These are phyloP conservation scores for Auricularia sp. DNA, from an alignment of 768 basidiomycete genomes.

Conservation along the genomic window DNA sequence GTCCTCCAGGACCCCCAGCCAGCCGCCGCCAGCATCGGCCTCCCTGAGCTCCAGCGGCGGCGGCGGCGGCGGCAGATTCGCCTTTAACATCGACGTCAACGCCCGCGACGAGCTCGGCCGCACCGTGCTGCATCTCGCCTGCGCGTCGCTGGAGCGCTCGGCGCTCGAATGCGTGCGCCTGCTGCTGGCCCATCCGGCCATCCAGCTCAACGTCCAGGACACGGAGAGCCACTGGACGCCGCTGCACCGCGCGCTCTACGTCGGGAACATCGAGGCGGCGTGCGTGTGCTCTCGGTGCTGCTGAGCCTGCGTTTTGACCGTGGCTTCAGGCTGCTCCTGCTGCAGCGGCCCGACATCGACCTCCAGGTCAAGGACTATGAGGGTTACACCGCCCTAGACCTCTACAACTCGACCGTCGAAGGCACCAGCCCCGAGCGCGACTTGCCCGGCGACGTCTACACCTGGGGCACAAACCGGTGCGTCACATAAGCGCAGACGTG, in stretches of 20 bases:
- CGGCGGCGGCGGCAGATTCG: conserved; percentile 18
- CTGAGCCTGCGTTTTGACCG: neutral
- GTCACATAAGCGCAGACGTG: neutral
- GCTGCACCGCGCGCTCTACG: conserved; percentile 77
- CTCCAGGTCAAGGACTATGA: conserved; percentile 66
- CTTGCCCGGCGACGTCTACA: conserved; percentile 52
- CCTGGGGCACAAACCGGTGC: conserved; percentile 80
- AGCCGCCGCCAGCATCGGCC: conserved; percentile 13
- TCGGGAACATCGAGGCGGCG: conserved; percentile 64
- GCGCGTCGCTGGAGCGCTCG: conserved; percentile 46
- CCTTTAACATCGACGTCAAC: conserved; percentile 47
- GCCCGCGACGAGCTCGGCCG: conserved; percentile 60
- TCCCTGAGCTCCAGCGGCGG: conserved; percentile 31
- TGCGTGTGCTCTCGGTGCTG: conserved; percentile 24
- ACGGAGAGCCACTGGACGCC: conserved; percentile 85
- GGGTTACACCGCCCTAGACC: conserved; percentile 83
- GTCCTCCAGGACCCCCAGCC: conserved; percentile 29
- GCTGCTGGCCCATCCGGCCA: conserved; percentile 60
- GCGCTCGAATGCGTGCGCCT: conserved; percentile 68
- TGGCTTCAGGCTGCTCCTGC: conserved; percentile 50
- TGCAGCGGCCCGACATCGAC: conserved; percentile 69
- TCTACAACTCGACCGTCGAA: conserved; percentile 83
- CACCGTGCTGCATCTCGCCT: conserved; percentile 76
- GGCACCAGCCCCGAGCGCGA: conserved; percentile 46
- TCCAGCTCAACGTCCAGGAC: conserved; percentile 76